These are phyloP conservation scores for Nicotiana noctiflora DNA, from an alignment of 257 asterid genomes.

Conservation along the genomic window DNA sequence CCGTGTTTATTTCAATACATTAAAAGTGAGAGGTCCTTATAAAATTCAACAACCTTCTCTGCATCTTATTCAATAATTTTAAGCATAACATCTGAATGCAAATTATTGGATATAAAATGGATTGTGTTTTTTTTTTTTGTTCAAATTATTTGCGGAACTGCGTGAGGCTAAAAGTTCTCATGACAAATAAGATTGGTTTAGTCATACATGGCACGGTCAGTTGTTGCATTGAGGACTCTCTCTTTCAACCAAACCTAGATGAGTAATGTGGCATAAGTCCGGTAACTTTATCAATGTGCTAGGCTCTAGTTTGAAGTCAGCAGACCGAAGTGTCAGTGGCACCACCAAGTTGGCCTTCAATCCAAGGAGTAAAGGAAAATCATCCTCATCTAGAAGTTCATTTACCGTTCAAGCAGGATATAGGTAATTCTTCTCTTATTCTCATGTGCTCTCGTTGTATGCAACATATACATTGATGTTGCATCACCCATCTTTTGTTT, in stretches of 20 bases:
- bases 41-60: neutral
- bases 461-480: neutral
- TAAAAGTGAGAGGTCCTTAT: neutral
- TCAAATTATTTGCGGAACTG: neutral
- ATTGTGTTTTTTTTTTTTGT: no score
- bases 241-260: neutral
- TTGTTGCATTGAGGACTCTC: neutral
- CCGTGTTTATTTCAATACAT: neutral
- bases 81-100: neutral
- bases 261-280: neutral
- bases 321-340: constrained; percentile 32
- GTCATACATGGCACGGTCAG: neutral
- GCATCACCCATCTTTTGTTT: neutral
- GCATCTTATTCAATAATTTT: neutral
- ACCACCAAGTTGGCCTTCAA: constrained; percentile 40
- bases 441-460: neutral
- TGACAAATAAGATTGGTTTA: neutral
- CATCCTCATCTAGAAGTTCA: constrained; percentile 28
- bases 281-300: constrained; percentile 2
- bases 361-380: constrained; percentile 26
- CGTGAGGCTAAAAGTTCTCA: neutral
- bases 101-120: neutral
- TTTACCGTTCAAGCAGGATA: constrained; percentile 47
- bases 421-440: constrained; percentile 32
- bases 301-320: constrained; percentile 37